Conservation (phyloP, 768 basidiomycete genomes). For the Neoboletus magnificus region DNA sequence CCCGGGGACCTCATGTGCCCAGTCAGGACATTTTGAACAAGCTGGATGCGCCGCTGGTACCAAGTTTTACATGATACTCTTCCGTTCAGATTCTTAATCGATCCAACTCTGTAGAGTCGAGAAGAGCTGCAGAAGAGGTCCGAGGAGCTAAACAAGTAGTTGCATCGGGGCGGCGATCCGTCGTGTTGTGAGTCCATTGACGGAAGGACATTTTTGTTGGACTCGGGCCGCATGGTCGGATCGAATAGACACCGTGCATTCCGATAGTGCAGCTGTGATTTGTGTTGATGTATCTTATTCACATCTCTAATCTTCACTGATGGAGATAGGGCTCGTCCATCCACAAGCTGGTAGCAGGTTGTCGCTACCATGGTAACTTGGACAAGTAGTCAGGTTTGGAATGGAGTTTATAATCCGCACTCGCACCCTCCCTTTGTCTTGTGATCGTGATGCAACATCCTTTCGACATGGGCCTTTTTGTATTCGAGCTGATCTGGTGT, state of each 20-base stretch:
- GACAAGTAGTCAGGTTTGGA: neutral
- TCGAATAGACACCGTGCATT: no score
- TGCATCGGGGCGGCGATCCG: neutral
- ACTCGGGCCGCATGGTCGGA: neutral
- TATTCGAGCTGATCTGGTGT: neutral
- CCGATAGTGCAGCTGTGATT: neutral
- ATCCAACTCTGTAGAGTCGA: conserved; percentile 35
- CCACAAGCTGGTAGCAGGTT: neutral
- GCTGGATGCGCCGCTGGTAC: conserved; percentile 47
- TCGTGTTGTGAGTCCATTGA: no score
- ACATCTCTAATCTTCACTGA: neutral
- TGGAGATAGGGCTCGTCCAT: neutral
- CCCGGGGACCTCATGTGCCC: conserved; percentile 51
- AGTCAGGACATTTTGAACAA: conserved; percentile 41
- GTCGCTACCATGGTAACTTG: neutral
- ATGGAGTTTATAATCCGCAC: no score
- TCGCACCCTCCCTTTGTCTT: neutral
- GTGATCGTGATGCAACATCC: neutral
- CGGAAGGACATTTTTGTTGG: neutral
- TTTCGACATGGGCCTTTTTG: neutral
- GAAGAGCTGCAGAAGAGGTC: conserved; percentile 48
- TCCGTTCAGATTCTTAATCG: neutral
- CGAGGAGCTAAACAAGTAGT: conserved; percentile 45
- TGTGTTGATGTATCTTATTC: neutral
- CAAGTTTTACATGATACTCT: conserved; percentile 20